Percentiles rank a stretch among this genome's conserved stretches.
phyloP scores from a whole-genome alignment of 345 rosid genomes.

The Toxicodendron radicans region DNA sequence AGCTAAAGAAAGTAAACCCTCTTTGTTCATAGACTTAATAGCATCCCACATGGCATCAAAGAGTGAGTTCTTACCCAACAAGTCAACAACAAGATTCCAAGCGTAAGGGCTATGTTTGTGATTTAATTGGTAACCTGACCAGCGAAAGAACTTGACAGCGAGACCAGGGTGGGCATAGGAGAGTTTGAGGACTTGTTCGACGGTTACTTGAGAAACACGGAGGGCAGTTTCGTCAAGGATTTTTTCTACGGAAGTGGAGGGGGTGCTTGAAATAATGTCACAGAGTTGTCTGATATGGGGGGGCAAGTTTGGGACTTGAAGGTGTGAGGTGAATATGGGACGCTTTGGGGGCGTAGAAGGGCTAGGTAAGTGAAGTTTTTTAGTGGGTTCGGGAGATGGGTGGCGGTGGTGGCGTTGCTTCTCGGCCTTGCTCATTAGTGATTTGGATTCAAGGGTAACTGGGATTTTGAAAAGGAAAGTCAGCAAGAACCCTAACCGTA shows the following conservation, averaged over 20 bases:
- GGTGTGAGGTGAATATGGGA: constrained; percentile 41
- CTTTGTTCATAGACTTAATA: constrained; percentile 48
- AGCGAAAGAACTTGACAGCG: constrained; percentile 64
- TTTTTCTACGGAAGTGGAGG: constrained; percentile 42
- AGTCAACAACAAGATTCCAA: constrained; percentile 70
- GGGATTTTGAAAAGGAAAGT: too few relatives aligned
- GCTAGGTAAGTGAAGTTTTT: not conserved
- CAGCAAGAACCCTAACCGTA: too few relatives aligned
- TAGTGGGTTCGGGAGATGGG: constrained; percentile 4
- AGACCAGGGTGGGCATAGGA: constrained; percentile 54
- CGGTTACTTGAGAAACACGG: constrained; percentile 43
- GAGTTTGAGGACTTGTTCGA: constrained; percentile 54
- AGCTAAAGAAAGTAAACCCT: constrained; percentile 50
- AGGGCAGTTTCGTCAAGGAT: constrained; percentile 41
- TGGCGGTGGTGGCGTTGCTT: constrained; percentile 13
- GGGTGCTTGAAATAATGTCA: constrained; percentile 48
- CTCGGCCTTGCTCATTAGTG: constrained; percentile 6
- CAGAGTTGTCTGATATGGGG: constrained; percentile 42
- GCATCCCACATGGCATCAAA: constrained; percentile 82
- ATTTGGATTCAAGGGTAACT: not conserved
- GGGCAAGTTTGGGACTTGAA: constrained; percentile 36
- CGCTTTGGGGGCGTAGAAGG: constrained; percentile 15
- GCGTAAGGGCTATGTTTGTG: constrained; percentile 59
- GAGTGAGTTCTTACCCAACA: constrained; percentile 52
- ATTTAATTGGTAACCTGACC: constrained; percentile 50